Conservation (phyloP, 768 basidiomycete species). For the Boletellus sp. region DNA sequence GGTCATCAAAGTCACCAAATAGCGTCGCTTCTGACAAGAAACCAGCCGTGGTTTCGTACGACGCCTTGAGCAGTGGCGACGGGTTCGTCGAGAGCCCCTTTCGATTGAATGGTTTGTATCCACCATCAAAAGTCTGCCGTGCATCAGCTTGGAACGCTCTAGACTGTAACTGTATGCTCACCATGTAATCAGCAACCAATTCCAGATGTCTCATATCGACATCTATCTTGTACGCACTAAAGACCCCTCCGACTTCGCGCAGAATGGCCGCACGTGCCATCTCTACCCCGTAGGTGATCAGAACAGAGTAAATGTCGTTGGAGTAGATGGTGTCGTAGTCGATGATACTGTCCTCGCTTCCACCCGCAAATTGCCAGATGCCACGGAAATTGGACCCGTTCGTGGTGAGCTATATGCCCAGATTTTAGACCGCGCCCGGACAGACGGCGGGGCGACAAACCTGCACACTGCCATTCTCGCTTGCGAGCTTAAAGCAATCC, state of each 20-base stretch:
- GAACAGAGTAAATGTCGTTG: constrained; percentile 90
- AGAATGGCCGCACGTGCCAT: constrained; percentile 91
- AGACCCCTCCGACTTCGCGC: constrained; percentile 86
- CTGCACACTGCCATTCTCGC: constrained; percentile 50
- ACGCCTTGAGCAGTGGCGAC: constrained; percentile 95
- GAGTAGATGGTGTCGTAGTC: constrained; percentile 83
- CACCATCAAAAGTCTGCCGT: constrained; percentile 89
- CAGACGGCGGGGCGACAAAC: constrained; percentile 31
- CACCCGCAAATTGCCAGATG: constrained; percentile 73
- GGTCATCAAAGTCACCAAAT: constrained; percentile 92
- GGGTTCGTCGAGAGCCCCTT: constrained; percentile 90
- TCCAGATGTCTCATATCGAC: constrained; percentile 93
- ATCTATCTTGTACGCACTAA: constrained; percentile 92
- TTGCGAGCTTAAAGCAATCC: constrained; percentile 68
- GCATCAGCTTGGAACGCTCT: not conserved
- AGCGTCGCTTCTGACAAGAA: constrained; percentile 94
- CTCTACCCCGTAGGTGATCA: constrained; percentile 94
- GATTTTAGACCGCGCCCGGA: not conserved
- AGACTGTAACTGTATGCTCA: constrained; percentile 35
- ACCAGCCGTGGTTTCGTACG: constrained; percentile 91
- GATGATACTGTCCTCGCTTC: constrained; percentile 53
- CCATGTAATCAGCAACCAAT: constrained; percentile 99
- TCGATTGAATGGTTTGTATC: constrained; percentile 97
- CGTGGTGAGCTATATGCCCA: constrained; percentile 57
- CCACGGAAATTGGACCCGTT: constrained; percentile 94